Evolutionary conservation across 164 flowering plant genomes (phyloP).

Genomic region (Protea cynaroides): DNA sequence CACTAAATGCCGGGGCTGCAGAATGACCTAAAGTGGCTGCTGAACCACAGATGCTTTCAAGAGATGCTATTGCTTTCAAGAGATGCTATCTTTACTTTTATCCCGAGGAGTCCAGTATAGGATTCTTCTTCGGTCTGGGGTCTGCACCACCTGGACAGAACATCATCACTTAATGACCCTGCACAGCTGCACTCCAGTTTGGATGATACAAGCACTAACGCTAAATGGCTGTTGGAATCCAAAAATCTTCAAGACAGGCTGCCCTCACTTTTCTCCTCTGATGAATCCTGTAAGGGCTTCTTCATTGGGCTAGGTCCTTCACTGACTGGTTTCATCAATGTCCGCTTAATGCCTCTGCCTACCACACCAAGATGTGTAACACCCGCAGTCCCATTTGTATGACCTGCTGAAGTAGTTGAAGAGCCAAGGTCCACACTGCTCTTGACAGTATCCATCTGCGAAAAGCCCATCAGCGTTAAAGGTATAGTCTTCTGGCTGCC

Average conservation of each 20-base stretch:
- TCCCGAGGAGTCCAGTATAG: too few species aligned
- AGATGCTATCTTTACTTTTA: too few species aligned
- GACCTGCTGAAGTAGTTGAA: constrained; percentile 59
- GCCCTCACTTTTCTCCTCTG: constrained; percentile 25
- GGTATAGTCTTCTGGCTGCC: background rate
- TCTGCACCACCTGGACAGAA: too few species aligned
- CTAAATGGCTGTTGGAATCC: background rate
- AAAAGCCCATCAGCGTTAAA: constrained; percentile 35
- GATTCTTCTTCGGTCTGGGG: too few species aligned
- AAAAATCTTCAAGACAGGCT: background rate
- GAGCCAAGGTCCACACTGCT: constrained; percentile 42
- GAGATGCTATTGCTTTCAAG: too few species aligned
- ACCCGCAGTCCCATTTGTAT: constrained; percentile 33
- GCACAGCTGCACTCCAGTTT: too few species aligned
- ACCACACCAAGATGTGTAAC: constrained; percentile 93
- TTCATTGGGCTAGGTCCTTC: constrained; percentile 40
- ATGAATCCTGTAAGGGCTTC: constrained; percentile 39
- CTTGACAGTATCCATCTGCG: constrained; percentile 33
- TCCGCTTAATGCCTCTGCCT: constrained; percentile 94
- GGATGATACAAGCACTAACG: too few species aligned
- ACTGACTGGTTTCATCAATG: constrained; percentile 29
- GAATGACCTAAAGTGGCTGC: too few species aligned
- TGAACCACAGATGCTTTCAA: too few species aligned
- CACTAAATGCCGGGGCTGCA: too few species aligned
- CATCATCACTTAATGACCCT: too few species aligned